Base-by-base conservation (phyloP, 768 basidiomycete genomes). In the Pisolithus tinctorius region DNA sequence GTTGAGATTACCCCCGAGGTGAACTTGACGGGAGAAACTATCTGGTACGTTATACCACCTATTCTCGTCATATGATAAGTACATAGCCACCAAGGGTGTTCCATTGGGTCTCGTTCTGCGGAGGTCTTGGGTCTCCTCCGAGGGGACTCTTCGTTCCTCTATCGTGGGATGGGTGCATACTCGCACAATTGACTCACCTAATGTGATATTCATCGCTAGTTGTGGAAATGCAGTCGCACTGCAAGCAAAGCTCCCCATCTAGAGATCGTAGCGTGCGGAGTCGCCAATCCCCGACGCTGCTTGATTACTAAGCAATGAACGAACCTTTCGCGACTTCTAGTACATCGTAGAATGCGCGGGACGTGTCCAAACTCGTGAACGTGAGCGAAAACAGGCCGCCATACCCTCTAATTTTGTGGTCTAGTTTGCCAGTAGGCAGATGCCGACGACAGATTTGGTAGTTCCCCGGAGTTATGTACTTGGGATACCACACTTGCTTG, bases 401-500 rank as follows among this genome's bases (percentile, higher is more conserved):
- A 59, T 76, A 94, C 1, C 88, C 88, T 16, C 67, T 70, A 4
- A 59, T 56, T 31, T 36, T 31, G 17, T 8, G 9, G 31, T 47
- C 45, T 17, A 37, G 17, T 31, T 47, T 31, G 17, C 17, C 45
- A 25, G n/a, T 23, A 47, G 20, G 31, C 8, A 36, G 45, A 50
- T 71, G 72, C 51, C 82, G 76, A 44, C 85, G 80, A 54, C 84
- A 90, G 10, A 68, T 72, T 45, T 81, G 75, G 68, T 93, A 99
- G 68, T 88, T 76, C 50, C 79, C 70, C 1, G 77, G 68, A 1
- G 91, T 85, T 50, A 75, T 72, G 67, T 80, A 97, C 65, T 89
- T 91, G 1, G 95, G 95, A 64, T 97, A 97, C 63, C 79, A 93
- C 7, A 97, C 88, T 34, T 85, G 77, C 60, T 88, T 92, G 65